Evolutionary conservation across 208 protist species (phyloP), one percentile per base, ranked within the genome.

Genomic region (Crithidia brevicula): DNA sequence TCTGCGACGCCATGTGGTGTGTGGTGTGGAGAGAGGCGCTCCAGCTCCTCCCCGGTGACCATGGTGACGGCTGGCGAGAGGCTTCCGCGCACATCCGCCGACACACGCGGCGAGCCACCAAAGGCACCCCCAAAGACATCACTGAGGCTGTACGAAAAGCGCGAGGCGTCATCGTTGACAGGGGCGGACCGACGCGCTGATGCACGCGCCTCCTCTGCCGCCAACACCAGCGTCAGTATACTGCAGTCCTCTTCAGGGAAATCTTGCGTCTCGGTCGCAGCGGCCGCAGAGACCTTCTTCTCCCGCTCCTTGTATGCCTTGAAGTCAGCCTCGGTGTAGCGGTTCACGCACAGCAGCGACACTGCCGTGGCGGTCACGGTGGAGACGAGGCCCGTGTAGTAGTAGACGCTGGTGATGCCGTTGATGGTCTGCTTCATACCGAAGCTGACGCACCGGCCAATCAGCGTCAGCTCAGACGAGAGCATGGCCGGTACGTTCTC

Each of bases 351-450:
- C 40, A 90, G 74, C 27, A 94, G 75, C 54, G 78, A 71, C 10
- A 94, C 83, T 0, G 83, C 89, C 31, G 86, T 78, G 11, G 83
- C 81, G n/a, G 64, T 88, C 25, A 94, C 82, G 58, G 77, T 77
- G 20, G 61, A 47, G 20, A 94, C 83, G 13, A 88, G 59, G 18
- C 89, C 89, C 25, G 86, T 79, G 58, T 92, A 94, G 61, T 88
- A 66, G 40, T 86, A 77, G 7, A 73, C 18, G 36, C 63, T 25
- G 4, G 27, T 54, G 18, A 83, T 70, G 13, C 73, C 81, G 22
- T 77, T 63, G 22, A 84, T 57, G 9, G 40, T 71, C 15, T 82
- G 80, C 40, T 88, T 82, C 23, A 72, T 77, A 1, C 52, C 50
- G 63, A 94, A 86, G 11, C 64, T 82, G 34, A 91, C 83, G 52